Evolutionary conservation across 192 early-diverging fungal species (phyloP).

Genomic region (Spizellomyces sp.): DNA sequence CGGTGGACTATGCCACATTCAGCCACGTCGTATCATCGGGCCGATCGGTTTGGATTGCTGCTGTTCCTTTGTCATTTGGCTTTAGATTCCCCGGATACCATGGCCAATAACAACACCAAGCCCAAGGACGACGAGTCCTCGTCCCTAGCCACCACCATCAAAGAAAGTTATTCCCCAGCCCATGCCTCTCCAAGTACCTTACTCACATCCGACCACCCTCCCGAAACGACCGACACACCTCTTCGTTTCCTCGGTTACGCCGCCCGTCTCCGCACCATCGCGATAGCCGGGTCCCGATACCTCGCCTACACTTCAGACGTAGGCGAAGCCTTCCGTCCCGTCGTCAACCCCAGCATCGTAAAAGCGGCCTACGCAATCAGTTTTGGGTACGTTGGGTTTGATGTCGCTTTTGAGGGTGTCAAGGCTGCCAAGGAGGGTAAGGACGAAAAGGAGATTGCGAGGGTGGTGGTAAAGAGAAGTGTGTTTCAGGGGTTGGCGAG

Average conservation of each 20-base stretch:
- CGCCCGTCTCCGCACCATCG: conserved; percentile 30
- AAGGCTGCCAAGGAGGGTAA: conserved; percentile 55
- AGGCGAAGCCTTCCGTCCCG: conserved; percentile 70
- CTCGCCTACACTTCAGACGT: conserved; percentile 71
- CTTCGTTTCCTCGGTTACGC: conserved; percentile 28
- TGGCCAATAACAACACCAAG: too few species aligned
- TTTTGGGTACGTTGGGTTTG: conserved; percentile 64
- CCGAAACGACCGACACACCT: conserved; percentile 33
- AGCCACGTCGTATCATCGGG: too few species aligned
- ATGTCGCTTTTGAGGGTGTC: conserved; percentile 61
- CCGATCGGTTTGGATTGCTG: too few species aligned
- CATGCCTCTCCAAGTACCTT: background rate
- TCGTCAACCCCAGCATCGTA: conserved; percentile 56
- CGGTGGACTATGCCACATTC: too few species aligned
- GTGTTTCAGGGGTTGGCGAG: conserved; percentile 67
- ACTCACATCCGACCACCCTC: background rate
- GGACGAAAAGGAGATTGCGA: conserved; percentile 42
- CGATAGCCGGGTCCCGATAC: conserved; percentile 33
- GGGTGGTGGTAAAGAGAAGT: conserved; percentile 56
- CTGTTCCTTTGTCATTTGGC: too few species aligned
- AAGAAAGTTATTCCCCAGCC: conserved; percentile 13
- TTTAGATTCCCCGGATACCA: too few species aligned
- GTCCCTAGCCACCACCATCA: background rate
- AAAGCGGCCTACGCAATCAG: conserved; percentile 62
- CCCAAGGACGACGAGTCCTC: too few species aligned